Percentiles rank a stretch among this genome's conserved stretches.
Conservation (phyloP, 331 rosid species). For the Pyracantha coccinea region DNA sequence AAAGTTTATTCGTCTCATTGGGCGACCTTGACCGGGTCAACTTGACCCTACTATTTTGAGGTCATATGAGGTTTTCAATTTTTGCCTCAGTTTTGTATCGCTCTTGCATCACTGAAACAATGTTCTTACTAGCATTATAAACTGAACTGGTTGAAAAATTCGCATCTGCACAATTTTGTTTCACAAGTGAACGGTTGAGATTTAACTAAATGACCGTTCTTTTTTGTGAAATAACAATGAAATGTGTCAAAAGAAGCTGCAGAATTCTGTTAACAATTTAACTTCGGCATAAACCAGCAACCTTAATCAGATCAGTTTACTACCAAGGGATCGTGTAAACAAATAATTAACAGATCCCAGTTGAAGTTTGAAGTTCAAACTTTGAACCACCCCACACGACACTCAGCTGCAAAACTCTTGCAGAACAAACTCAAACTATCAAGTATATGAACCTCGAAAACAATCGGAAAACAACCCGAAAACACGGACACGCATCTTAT, state of each 20-base stretch:
- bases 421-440: not conserved
- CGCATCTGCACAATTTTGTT: too few species aligned
- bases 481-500: constrained; percentile 10
- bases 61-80: too few species aligned
- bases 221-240: not conserved
- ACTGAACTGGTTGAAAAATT: too few species aligned
- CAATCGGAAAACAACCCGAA: not conserved
- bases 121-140: too few species aligned
- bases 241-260: not conserved
- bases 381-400: not conserved
- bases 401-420: not conserved
- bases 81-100: too few species aligned
- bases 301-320: constrained; percentile 10
- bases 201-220: too few species aligned
- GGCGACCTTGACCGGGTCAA: too few species aligned
- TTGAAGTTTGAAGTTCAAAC: not conserved
- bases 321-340: constrained; percentile 16
- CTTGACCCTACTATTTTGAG: too few species aligned
- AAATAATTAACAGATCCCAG: constrained; percentile 28
- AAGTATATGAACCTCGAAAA: not conserved
- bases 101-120: too few species aligned
- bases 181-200: too few species aligned
- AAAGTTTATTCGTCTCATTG: too few species aligned
- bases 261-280: constrained; percentile 10
- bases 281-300: constrained; percentile 12